phyloP scores from a whole-genome alignment of 2,329 filamentous ascomycete species.

The Penicillium vulpinum region DNA sequence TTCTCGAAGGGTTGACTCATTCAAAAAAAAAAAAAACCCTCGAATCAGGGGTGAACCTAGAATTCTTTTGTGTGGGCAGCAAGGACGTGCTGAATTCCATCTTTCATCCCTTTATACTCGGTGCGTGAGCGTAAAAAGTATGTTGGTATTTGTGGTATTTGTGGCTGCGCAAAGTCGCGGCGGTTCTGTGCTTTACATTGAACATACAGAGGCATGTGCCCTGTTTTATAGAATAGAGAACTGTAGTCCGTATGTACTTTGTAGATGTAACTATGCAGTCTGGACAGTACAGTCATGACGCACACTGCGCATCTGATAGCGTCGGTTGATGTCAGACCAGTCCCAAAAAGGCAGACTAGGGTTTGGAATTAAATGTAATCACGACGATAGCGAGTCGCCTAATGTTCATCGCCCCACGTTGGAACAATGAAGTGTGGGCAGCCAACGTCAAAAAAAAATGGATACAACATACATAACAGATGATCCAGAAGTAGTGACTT shows the following conservation, averaged over 20 bases:
- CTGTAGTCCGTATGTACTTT: not conserved
- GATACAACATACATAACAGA: not conserved
- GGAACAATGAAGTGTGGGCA: not conserved
- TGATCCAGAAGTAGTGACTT: not conserved
- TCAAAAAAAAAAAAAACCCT: constrained; percentile 12
- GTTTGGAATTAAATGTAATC: constrained; percentile 16
- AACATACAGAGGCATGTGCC: not conserved
- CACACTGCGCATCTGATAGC: not conserved
- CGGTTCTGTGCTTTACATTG: constrained; percentile 2
- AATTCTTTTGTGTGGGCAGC: constrained; percentile 19
- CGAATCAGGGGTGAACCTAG: constrained; percentile 20
- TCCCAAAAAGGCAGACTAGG: constrained; percentile 19
- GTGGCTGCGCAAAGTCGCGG: constrained; percentile 2
- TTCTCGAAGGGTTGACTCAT: constrained; percentile 25
- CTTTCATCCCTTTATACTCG: constrained; percentile 24
- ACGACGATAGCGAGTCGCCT: constrained; percentile 10
- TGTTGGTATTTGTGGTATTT: constrained; percentile 12
- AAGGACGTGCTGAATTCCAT: constrained; percentile 19
- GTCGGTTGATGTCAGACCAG: constrained; percentile 6
- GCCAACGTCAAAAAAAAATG: not conserved
- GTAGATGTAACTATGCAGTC: not conserved
- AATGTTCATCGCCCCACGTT: constrained; percentile 8
- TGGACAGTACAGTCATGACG: not conserved
- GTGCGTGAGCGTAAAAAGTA: constrained; percentile 24
- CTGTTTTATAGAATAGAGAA: not conserved